Evolutionary conservation across 2,329 filamentous ascomycete species (phyloP), one percentile per base, ranked within the genome.

Genomic region (Diaporthe citri): DNA sequence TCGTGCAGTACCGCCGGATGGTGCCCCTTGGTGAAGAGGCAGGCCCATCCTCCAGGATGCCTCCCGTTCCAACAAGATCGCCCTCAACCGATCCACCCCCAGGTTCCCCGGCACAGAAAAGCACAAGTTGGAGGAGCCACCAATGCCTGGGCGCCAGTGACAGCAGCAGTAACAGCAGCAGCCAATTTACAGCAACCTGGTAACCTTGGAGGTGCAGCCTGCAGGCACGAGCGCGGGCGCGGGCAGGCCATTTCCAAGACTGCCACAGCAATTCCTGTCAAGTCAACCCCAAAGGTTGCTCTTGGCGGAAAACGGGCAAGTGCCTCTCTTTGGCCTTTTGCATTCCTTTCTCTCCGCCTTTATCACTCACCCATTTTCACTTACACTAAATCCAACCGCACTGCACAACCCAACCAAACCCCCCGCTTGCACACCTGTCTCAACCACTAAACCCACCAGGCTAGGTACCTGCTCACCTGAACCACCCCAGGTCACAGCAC

Each of bases 31-130:
- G 34, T 55, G 48, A n/a, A 41, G 46, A 67, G 52, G 13, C 52
- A 55, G 25, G 52, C 9, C 46, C 46, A 25, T 52, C 64, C 46
- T 39, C 64, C 31, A 67, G 43, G 34, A 51, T 36, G 39, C 36
- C 31, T 46, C 43, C 59, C 56, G 36, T 28, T 72, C 48, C 36
- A 34, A 34, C 43, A 34, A 52, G 71, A 41, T 39, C 48, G 46
- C 57, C 46, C 59, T 59, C 71, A 72, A 72, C 57, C 25, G 48
- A 64, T 72, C 71, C 55, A 43, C 43, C 31, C 39, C 71, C 57
- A 72, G 71, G 71, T 72, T 72, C 70, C 71, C 71, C 57, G 71
- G 71, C 7, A 36, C 34, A 64, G 57, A 55, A 55, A 46, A 55
- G 13, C 57, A 55, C 36, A 15, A 25, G 62, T 55, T 20, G 43